phyloP scores from a whole-genome alignment of 306 rosid genomes.

The Ceratonia siliqua region DNA sequence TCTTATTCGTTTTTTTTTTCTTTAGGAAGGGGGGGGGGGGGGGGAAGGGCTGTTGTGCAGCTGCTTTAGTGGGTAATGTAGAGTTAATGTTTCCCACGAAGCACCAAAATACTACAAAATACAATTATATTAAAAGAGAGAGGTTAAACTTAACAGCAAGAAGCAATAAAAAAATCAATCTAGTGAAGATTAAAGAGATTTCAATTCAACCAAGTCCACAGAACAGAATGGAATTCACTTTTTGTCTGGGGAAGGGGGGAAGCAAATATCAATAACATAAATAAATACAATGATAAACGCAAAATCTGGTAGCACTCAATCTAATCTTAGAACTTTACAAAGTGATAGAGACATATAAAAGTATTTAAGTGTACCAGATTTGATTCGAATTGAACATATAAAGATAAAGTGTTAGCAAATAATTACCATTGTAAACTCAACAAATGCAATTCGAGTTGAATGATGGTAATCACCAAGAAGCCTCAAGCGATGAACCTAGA shows the following conservation, averaged over 20 bases:
- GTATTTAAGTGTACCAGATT: constrained; percentile 6
- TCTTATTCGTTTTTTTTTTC: neutral
- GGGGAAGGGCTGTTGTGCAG: neutral
- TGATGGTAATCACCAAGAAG: constrained; percentile 97
- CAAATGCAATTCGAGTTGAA: constrained; percentile 95
- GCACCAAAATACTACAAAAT: neutral
- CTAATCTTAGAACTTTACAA: constrained; percentile 10
- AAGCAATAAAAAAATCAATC: neutral
- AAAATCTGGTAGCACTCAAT: constrained; percentile 18
- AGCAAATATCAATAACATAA: neutral
- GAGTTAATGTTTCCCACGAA: neutral
- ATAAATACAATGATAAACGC: constrained; percentile 11
- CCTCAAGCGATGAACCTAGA: constrained; percentile 92
- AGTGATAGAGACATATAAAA: neutral
- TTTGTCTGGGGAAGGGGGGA: neutral
- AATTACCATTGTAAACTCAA: constrained; percentile 81
- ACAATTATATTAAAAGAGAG: neutral
- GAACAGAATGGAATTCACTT: neutral
- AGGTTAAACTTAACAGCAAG: neutral
- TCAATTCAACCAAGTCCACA: neutral
- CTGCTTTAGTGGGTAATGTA: neutral
- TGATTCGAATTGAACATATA: neutral
- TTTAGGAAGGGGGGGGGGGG: neutral
- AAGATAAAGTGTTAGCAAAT: constrained; percentile 16
- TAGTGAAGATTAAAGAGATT: neutral